Base-by-base conservation (phyloP, 805 yeast genomes). In the Yamadazyma kitorensis region DNA sequence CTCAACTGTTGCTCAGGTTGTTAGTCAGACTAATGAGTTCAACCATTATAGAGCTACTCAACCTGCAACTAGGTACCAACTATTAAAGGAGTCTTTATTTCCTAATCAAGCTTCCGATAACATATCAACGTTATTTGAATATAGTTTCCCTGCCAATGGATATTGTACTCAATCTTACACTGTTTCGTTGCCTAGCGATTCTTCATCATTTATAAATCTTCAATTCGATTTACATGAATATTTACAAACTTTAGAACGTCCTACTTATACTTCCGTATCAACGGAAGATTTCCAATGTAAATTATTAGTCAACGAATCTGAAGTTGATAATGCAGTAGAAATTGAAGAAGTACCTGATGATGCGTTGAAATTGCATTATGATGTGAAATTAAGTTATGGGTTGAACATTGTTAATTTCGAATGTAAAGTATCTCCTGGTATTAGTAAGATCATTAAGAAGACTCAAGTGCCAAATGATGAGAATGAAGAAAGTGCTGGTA, bases 261-360 rank as follows among this genome's bases (percentile, higher is more conserved):
- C 49, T 10, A 67, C 61, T 29, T 50, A 64, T 34, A 41, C 53
- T 1, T 55, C 51, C 23, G 45, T 59, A 5, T 52, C 65, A 8
- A 66, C 62, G 33, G 72, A 66, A 20, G 70, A 65, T 17, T 67
- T 67, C 44, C 68, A 63, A 51, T 64, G 66, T 41, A 55, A 55
- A 29, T 49, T 67, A 29, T 49, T 41, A 20, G 58, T 66, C 14
- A 67, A 67, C 38, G 69, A 64, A 27, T 64, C 60, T 27, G 69
- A 61, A 37, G 60, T 64, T 0, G 64, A 61, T 4, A 64, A 54
- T 17, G 45, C 56, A 23, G 46, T 44, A 18, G 67, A 60, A 36
- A 17, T 37, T 7, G 68, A 60, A 22, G 43, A 48, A 22, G 40
- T 52, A 11, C 52, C 51, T 16, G 36, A 38, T 4, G 40, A 46